Evolutionary conservation across 768 basidiomycete genomes (phyloP), one percentile per base, ranked within the genome.

Genomic region (Mycena alexandri): DNA sequence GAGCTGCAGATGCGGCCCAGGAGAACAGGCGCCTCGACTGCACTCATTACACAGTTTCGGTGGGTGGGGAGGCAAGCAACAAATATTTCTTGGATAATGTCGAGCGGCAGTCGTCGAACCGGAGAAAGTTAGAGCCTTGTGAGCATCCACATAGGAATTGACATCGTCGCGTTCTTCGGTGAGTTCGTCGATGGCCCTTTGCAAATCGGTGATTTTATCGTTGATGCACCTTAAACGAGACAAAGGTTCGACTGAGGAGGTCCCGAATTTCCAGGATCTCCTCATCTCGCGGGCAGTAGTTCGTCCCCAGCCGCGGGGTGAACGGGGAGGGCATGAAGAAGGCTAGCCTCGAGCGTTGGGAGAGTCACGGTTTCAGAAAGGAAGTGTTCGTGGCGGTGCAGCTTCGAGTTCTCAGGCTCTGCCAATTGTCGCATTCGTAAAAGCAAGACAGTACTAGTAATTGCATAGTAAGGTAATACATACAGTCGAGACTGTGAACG

Each of bases 41-140:
- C 50, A 33, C 72, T 62, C 13, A 72, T 76, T 19, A 68, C 67
- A n/a, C 64, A 58, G 50, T 73, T 66, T 6, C 50, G 21, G 36
- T 66, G 55, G 1, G 63, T 24, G 5, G 76, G 71, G 1, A 79
- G 68, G 63, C 77, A 78, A 8, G 54, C 65, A 5, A 73, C 25
- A 48, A 79, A 78, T 21, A 79, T 76, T 46, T 76, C 75, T 5
- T 65, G 63, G 5, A 79, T 53, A 6, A 73, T 61, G 36, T 79
- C 77, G 0, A 64, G 16, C 7, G 78, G 75, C 3, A 79, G 25
- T 4, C 71, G 55, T 8, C 71, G 75, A n/a, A 75, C 59, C 19
- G 74, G 72, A 1, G 76, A 72, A 21, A 73, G n/a, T 47, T 0
- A 78, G 67, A 3, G 74, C 72, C 17, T 34, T 65, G 57, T 78